Conservation (phyloP, 2,329 filamentous ascomycete genomes). For the Neophaeococcomyces aloes region DNA sequence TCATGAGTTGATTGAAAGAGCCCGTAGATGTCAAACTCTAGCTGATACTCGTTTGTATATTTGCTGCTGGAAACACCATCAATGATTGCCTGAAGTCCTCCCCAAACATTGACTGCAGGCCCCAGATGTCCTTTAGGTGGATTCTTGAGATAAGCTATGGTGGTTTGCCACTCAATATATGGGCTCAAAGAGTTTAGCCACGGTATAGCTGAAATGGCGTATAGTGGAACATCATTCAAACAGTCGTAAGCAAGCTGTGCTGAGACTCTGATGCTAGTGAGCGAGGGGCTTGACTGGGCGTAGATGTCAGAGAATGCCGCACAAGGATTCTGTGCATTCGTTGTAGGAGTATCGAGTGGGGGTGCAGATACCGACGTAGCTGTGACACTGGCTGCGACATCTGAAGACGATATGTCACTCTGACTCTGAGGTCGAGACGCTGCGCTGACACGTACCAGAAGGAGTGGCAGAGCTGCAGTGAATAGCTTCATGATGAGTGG, state of each 20-base stretch:
- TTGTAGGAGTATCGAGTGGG: neutral
- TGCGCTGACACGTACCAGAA: too few relatives aligned
- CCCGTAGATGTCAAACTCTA: conserved; percentile 45
- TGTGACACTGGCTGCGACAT: neutral
- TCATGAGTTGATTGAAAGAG: conserved; percentile 50
- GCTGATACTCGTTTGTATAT: conserved; percentile 46
- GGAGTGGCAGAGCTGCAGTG: too few relatives aligned
- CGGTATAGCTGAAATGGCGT: conserved; percentile 1
- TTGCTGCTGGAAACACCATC: conserved; percentile 31
- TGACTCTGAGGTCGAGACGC: too few relatives aligned
- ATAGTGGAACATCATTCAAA: conserved; percentile 9
- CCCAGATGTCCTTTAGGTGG: conserved; percentile 44
- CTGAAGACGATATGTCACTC: too few relatives aligned
- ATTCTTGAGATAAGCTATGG: conserved; percentile 39
- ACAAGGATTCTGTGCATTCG: neutral
- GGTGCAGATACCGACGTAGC: neutral
- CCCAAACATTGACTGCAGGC: conserved; percentile 40
- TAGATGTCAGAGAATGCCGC: neutral
- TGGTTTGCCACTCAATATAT: conserved; percentile 41
- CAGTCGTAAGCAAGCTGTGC: conserved; percentile 9
- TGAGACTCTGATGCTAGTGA: conserved; percentile 2
- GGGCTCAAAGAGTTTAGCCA: conserved; percentile 16
- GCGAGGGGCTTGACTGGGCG: neutral
- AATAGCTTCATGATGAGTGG: too few relatives aligned
- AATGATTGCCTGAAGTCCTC: conserved; percentile 36